These are phyloP conservation scores for Skeletonema potamos DNA, from an alignment of 108 stramenopile genomes.

Conservation along the genomic window DNA sequence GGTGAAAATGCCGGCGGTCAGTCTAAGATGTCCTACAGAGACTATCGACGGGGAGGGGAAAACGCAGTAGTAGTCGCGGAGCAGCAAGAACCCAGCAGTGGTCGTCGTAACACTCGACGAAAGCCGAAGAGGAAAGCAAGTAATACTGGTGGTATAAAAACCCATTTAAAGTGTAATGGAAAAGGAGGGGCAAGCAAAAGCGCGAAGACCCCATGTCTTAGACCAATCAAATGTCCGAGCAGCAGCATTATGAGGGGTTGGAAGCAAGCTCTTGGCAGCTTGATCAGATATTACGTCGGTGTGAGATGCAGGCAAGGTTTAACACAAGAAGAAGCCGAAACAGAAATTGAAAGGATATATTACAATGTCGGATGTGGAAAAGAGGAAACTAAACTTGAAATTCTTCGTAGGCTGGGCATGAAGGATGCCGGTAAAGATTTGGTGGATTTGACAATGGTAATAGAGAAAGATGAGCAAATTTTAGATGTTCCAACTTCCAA, in stretches of 20 bases:
- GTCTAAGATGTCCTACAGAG: not conserved
- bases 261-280: constrained; percentile 23
- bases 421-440: constrained; percentile 7
- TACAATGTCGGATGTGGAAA: constrained; percentile 6
- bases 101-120: not conserved
- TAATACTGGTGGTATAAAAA: not conserved
- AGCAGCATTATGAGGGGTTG: constrained; percentile 3
- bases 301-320: not conserved
- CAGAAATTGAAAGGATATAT: constrained; percentile 34
- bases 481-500: not conserved
- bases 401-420: constrained; percentile 22
- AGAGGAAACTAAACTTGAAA: constrained; percentile 20
- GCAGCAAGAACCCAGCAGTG: not conserved
- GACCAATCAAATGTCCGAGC: not conserved
- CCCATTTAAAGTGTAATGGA: not conserved
- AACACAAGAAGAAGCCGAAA: constrained; percentile 18
- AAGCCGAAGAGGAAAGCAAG: not conserved
- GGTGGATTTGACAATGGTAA: constrained; percentile 19
- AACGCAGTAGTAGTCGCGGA: not conserved
- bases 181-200: not conserved
- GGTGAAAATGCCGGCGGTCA: not conserved
- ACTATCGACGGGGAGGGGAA: not conserved
- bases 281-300: constrained; percentile 31
- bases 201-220: not conserved
- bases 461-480: constrained; percentile 13